Evolutionary conservation across 164 flowering plant genomes (phyloP), one percentile per base, ranked within the genome.

Genomic region (Pachysandra terminalis): DNA sequence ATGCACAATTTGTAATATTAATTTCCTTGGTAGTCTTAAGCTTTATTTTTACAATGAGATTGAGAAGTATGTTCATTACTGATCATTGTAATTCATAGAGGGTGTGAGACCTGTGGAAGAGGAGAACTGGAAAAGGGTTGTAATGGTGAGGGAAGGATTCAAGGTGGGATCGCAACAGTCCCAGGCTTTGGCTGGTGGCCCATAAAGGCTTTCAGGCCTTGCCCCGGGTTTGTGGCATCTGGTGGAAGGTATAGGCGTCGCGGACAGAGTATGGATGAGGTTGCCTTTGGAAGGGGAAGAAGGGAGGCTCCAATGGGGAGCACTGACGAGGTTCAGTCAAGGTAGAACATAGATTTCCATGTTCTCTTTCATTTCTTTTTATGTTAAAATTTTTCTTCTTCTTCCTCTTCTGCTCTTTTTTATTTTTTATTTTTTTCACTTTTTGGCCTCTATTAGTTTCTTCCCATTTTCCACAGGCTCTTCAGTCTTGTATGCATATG

Each of bases 131-230:
- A 91, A 81, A 88, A 69, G 52, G 97, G 97, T 21, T 94, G 98
- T 78, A 91, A 94, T 78, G 98, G 97, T 27, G 92, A 94, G 68
- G 98, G 98, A 51, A 86, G 96, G 78, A 88, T 94, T 72, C 98
- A 94, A 85, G 98, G 97, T 53, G 98, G 98, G 65, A 91, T 94
- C 54, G 97, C 91, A 45, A 90, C 96, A 9, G 80, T 94, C 22
- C 97, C 97, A 26, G 97, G 98, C 19, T 90, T 94, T 76, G 97
- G 97, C 45, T 94, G 98, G 98, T 91, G 98, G 98, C 98, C 98
- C 0, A 94, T 94, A 67, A 94, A 94, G 80, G 98, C 97, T 63
- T 94, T 81, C 70, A 78, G 97, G 82, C 97, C 98, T 60, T 91
- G 97, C 63, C 96, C 98, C 32, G 93, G 82, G 23, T 90, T 87